Base-by-base conservation (phyloP, 768 basidiomycete genomes). In the Tulasnella calospora region DNA sequence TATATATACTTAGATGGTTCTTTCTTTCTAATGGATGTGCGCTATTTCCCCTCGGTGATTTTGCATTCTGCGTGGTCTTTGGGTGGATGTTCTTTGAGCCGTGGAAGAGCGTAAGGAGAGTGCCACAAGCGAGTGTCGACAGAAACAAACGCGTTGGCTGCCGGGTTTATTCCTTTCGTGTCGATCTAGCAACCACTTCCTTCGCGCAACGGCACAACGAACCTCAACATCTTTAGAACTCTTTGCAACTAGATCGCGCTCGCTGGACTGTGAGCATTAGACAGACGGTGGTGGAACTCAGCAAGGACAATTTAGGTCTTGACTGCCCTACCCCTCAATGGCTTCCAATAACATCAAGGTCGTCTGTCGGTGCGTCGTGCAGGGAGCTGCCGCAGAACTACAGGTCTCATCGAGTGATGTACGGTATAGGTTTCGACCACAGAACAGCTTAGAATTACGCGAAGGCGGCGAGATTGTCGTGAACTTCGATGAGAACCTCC, bases 381-480 rank as follows among this genome's bases (percentile, higher is more conserved):
- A 15, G 47, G 44, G n/a, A 40, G 74, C 40, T 23, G 70, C 46
- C 71, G 51, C 55, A 23, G 33, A 21, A 35, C 35, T 78, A 15
- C 27, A 44, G 70, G 47, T 46, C 77, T 21, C 44, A 35, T 23
- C 71, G 33, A 9, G 15, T 36, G 1, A n/a, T 41, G 27, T 23
- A 12, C 55, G n/a, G 44, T 27, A 40, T 47, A 96, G 97, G 78
- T 99, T 99, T 86, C 95, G 98, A 80, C 98, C 98, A 8, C 89
- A 93, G 80, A 99, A 99, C 86, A 87, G 94, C 78, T 90, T 97
- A 82, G 98, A 99, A 85, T 85, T 89, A 79, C 89, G 93, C 82
- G 92, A 96, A 86, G 91, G 95, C 81, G 90, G 95, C 80, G 92
- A 96, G 84, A 91, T 95, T 82, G 92, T 99, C 79, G 95, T 96